A percentile compares a stretch with the other conserved stretches of the same genome.
phyloP scores from a whole-genome alignment of 2,329 filamentous ascomycete species.

The Elsinoe fawcettii region DNA sequence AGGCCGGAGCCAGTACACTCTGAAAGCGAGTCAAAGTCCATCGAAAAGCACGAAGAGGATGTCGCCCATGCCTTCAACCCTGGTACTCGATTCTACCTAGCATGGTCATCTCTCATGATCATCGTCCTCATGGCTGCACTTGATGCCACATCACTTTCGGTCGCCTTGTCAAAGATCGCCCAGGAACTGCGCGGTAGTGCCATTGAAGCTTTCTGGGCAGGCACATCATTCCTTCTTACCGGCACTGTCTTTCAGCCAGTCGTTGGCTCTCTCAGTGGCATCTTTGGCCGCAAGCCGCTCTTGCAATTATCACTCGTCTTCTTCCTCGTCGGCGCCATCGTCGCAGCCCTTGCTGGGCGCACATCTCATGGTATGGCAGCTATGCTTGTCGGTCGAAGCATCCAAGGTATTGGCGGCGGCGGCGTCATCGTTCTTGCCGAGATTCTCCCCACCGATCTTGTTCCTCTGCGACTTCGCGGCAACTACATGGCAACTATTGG shows the following conservation, averaged over 20 bases:
- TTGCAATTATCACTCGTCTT: conserved; percentile 37
- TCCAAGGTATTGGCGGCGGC: conserved; percentile 47
- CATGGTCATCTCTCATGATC: conserved; percentile 46
- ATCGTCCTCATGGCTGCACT: conserved; percentile 56
- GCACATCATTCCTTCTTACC: conserved; percentile 34
- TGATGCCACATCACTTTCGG: conserved; percentile 58
- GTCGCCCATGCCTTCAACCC: conserved; percentile 21
- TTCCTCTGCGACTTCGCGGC: conserved; percentile 42
- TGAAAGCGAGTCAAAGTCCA: not conserved
- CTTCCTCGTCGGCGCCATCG: conserved; percentile 47
- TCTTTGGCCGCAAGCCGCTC: conserved; percentile 23
- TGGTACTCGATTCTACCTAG: conserved; percentile 36
- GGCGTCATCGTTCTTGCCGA: conserved; percentile 41
- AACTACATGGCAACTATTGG: conserved; percentile 36
- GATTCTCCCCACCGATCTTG: conserved; percentile 45
- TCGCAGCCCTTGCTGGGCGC: conserved; percentile 41
- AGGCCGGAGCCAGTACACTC: not conserved
- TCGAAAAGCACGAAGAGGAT: not conserved
- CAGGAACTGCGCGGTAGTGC: conserved; percentile 12
- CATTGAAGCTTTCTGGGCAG: conserved; percentile 37
- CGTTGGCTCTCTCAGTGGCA: conserved; percentile 25
- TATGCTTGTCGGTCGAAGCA: conserved; percentile 46
- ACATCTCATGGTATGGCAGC: conserved; percentile 28
- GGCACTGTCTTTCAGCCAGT: conserved; percentile 36
- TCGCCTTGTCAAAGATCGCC: conserved; percentile 40